Evolutionary conservation across 306 rosid species (phyloP), one percentile per base, ranked within the genome.

Genomic region (Leucaena leucocephala): DNA sequence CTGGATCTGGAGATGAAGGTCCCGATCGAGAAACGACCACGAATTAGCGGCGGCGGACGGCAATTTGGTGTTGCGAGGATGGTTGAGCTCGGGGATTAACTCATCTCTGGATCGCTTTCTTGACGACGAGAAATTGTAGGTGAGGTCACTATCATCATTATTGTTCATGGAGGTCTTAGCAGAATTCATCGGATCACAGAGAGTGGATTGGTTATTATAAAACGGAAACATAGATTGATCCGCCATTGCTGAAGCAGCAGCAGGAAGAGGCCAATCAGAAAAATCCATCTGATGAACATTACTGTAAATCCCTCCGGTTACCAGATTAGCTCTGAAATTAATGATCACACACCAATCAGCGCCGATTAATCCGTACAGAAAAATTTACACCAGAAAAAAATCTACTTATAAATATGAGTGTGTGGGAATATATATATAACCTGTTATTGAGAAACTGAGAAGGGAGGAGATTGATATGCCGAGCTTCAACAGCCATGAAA

Each of bases 401-500:
- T 9, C 36, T 40, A 17, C 3, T n/a, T 16, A 49, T 15, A 15
- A 7, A 49, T 4, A 16, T 15, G 48, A 44, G 14, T 15, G 55
- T 15, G 12, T 19, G 48, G 3, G 5, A 3, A 5, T 6, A 8
- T 40, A 8, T 7, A 39, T 6, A 12, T 38, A 57, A 89, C 91
- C 91, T 79, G 54, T 82, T 74, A 44, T 75, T 22, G 40, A 84
- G 75, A 21, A 85, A 80, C 71, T 86, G 91, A n/a, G 91, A 69
- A 62, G 92, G 83, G 48, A 83, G 69, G 70, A 76, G 84, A 61
- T 82, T 81, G n/a, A 78, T 78, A 76, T 81, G 89, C 3, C 75
- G 85, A 55, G 97, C 86, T 82, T 90, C 92, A 86, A 94, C 96
- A 49, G 97, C 97, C 97, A 94, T 94, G 77, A 34, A 46, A 78